Conservation (phyloP, 495 filamentous ascomycete genomes). For the Penicillium argentinense region DNA sequence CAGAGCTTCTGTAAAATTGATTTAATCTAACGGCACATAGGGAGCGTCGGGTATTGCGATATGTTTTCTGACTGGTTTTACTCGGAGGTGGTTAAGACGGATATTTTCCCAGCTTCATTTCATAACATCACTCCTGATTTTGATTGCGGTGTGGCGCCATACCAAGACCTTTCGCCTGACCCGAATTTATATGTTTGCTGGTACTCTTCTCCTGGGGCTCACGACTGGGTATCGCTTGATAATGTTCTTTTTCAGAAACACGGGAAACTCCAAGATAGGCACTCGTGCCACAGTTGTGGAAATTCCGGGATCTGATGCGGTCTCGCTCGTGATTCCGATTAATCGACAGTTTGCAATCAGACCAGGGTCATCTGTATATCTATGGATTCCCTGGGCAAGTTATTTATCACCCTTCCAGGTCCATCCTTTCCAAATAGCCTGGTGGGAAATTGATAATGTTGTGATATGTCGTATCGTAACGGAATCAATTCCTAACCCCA, state of each 20-base stretch:
- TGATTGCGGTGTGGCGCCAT: neutral
- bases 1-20: too few species aligned
- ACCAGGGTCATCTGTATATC: neutral
- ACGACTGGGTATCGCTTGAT: neutral
- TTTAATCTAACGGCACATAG: too few species aligned
- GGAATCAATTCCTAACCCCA: too few species aligned
- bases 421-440: neutral
- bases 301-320: neutral
- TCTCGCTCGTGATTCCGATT: neutral
- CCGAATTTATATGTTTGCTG: neutral
- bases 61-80: neutral
- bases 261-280: neutral
- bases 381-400: neutral
- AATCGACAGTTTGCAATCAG: neutral
- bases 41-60: neutral
- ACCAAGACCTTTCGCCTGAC: neutral
- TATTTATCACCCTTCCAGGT: neutral
- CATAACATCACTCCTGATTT: neutral
- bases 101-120: neutral
- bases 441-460: neutral
- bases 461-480: too few species aligned
- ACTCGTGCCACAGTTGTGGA: neutral
- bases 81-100: neutral
- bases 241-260: neutral
- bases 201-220: neutral